These are phyloP conservation scores for Septoria linicola DNA, from an alignment of 2,329 filamentous ascomycete genomes.

Conservation along the genomic window DNA sequence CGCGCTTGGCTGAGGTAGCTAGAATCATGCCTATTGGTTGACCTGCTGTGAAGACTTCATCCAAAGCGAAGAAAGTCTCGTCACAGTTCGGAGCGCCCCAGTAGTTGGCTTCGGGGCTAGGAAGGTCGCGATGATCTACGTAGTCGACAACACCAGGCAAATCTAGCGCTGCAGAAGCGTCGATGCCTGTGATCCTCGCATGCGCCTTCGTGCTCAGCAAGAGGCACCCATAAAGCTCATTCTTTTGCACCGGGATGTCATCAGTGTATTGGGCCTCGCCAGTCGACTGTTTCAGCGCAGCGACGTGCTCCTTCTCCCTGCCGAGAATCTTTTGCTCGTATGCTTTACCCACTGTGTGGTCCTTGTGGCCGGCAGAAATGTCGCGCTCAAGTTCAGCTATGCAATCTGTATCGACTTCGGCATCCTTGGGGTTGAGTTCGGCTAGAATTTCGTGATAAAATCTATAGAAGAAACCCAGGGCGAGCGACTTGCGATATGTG, in stretches of 20 bases:
- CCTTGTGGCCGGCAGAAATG: slow-evolving; percentile 77
- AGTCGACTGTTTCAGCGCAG: slow-evolving; percentile 88
- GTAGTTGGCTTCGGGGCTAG: slow-evolving; percentile 75
- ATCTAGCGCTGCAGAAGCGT: slow-evolving; percentile 72
- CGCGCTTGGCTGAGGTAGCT: slow-evolving; percentile 73
- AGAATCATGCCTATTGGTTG: slow-evolving; percentile 90
- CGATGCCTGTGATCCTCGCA: slow-evolving; percentile 76
- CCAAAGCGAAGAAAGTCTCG: slow-evolving; percentile 88
- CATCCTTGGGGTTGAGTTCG: slow-evolving; percentile 52
- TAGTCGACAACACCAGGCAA: slow-evolving; percentile 82
- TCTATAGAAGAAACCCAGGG: slow-evolving; percentile 91
- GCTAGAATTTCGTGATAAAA: slow-evolving; percentile 89
- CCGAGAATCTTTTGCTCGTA: slow-evolving; percentile 83
- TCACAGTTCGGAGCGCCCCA: slow-evolving; percentile 86
- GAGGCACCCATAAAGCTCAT: slow-evolving; percentile 84
- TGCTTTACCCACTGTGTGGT: slow-evolving; percentile 69
- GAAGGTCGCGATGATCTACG: slow-evolving; percentile 79
- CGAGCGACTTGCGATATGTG: slow-evolving; percentile 86
- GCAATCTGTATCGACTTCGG: slow-evolving; percentile 67
- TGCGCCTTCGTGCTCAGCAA: slow-evolving; percentile 86
- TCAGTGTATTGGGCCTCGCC: slow-evolving; percentile 96
- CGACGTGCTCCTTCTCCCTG: slow-evolving; percentile 81
- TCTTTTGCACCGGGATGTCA: slow-evolving; percentile 82
- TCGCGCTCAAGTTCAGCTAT: slow-evolving; percentile 81
- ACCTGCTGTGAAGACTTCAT: slow-evolving; percentile 82